Evolutionary conservation across 1,284 basidiomycete species (phyloP).

Genomic region (Termitomyces sp.): DNA sequence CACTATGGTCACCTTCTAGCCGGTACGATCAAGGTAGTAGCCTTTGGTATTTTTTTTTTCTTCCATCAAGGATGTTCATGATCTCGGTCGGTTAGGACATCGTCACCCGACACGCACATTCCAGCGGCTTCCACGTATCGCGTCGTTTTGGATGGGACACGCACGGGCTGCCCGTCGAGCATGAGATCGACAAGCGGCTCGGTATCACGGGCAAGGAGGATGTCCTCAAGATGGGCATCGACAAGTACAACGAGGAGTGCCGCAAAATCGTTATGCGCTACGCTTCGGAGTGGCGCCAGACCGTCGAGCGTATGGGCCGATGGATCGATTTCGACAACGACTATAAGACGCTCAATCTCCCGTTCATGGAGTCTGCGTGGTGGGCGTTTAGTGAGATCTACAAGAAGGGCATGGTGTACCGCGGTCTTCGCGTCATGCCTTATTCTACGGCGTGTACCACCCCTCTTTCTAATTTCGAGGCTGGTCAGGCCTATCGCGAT

Average conservation of each 20-base stretch:
- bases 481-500: constrained; percentile 89
- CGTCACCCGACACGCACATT: constrained; percentile 91
- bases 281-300: constrained; percentile 87
- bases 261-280: constrained; percentile 98
- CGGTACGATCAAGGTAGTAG: constrained; percentile 89
- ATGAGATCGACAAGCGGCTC: constrained; percentile 98
- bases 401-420: constrained; percentile 92
- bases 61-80: constrained; percentile 1
- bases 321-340: constrained; percentile 99
- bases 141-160: constrained; percentile 99
- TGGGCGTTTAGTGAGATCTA: constrained; percentile 97
- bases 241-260: constrained; percentile 97
- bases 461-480: constrained; percentile 97
- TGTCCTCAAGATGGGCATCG: constrained; percentile 94
- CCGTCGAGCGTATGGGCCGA: constrained; percentile 96
- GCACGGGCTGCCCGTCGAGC: constrained; percentile 97
- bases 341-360: constrained; percentile 93
- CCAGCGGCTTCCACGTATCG: constrained; percentile 91
- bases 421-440: constrained; percentile 94
- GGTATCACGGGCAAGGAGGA: constrained; percentile 91
- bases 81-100: constrained; percentile 70
- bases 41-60: not conserved
- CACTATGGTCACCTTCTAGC: constrained; percentile 92
- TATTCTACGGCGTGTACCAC: constrained; percentile 98
- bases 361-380: constrained; percentile 99